A percentile compares a stretch with the other conserved stretches of the same genome.
Evolutionary conservation across 1,139 yeast genomes (phyloP).

Genomic region (Diutina pseudorugosa): DNA sequence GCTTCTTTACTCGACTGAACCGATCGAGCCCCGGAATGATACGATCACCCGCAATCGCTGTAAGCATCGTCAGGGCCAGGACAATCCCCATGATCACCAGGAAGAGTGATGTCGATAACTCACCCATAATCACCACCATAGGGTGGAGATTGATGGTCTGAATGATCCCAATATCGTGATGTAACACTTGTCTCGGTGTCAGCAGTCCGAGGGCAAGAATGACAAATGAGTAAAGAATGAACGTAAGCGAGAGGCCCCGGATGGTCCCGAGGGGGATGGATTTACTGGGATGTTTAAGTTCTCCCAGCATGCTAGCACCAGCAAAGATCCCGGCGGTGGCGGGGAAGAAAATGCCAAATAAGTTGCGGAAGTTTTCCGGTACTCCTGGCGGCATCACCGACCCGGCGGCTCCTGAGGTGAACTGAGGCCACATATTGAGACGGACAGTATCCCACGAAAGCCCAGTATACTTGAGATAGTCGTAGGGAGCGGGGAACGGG

Average conservation of each 20-base stretch:
- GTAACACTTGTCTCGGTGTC: slow-evolving; percentile 65
- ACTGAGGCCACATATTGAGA: slow-evolving; percentile 62
- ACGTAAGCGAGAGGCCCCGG: slow-evolving; percentile 67
- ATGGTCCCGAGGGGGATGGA: slow-evolving; percentile 88
- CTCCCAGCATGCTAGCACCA: slow-evolving; percentile 99
- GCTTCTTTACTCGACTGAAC: slow-evolving; percentile 39
- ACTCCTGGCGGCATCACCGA: slow-evolving; percentile 44
- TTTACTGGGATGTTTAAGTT: slow-evolving; percentile 67
- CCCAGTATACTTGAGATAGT: slow-evolving; percentile 54
- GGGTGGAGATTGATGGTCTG: slow-evolving; percentile 69
- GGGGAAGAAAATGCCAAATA: slow-evolving; percentile 93
- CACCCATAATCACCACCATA: slow-evolving; percentile 72
- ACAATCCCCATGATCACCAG: slow-evolving; percentile 91
- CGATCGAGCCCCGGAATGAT: slow-evolving; percentile 64
- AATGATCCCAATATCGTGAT: slow-evolving; percentile 69
- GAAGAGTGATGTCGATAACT: slow-evolving; percentile 77
- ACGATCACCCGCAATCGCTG: slow-evolving; percentile 81
- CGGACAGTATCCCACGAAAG: slow-evolving; percentile 52
- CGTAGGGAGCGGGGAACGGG: slow-evolving; percentile 34
- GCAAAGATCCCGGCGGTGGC: slow-evolving; percentile 98
- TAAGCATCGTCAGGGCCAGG: slow-evolving; percentile 83
- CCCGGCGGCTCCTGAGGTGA: slow-evolving; percentile 89
- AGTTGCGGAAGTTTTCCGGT: slow-evolving; percentile 63
- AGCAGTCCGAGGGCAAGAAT: slow-evolving; percentile 70
- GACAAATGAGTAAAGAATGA: slow-evolving; percentile 59